These are phyloP conservation scores for Ophiostoma montium DNA, from an alignment of 2,329 filamentous ascomycete genomes.

Conservation along the genomic window DNA sequence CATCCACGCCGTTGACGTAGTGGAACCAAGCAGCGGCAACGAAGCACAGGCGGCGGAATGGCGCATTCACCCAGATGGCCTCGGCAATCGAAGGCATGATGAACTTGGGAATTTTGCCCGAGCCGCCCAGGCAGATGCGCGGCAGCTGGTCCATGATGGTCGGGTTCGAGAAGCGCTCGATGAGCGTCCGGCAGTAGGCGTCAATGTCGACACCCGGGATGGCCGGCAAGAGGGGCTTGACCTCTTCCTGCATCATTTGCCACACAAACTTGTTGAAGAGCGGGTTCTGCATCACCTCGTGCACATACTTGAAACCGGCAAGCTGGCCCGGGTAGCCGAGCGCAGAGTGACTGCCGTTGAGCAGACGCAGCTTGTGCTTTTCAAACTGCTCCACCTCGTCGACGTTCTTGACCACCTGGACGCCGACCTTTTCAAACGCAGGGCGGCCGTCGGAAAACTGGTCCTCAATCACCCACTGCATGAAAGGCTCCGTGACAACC, in stretches of 20 bases:
- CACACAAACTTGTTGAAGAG: slow-evolving; percentile 32
- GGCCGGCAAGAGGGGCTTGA: slow-evolving; percentile 35
- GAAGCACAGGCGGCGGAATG: slow-evolving; percentile 34
- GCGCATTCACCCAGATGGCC: slow-evolving; percentile 29
- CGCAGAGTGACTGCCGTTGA: slow-evolving; percentile 38
- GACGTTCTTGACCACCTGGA: slow-evolving; percentile 36
- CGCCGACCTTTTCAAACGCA: slow-evolving; percentile 36
- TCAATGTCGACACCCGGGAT: slow-evolving; percentile 37
- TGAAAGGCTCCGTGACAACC: slow-evolving; percentile 40
- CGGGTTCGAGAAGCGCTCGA: slow-evolving; percentile 41
- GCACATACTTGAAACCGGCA: slow-evolving; percentile 38
- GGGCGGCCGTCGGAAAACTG: slow-evolving; percentile 36
- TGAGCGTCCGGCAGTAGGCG: slow-evolving; percentile 36
- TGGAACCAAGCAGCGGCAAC: slow-evolving; percentile 35
- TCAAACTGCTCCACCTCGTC: slow-evolving; percentile 39
- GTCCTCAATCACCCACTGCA: slow-evolving; percentile 42
- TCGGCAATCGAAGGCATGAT: slow-evolving; percentile 34
- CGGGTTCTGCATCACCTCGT: slow-evolving; percentile 37
- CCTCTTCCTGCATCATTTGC: slow-evolving; percentile 42
- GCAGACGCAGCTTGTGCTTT: slow-evolving; percentile 41
- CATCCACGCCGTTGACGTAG: slow-evolving; percentile 35
- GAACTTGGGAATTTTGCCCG: slow-evolving; percentile 39
- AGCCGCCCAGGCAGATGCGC: slow-evolving; percentile 35
- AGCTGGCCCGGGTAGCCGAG: slow-evolving; percentile 36
- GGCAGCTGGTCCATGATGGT: slow-evolving; percentile 41